Conservation (phyloP, 2,329 filamentous ascomycete genomes). For the Alternaria incomplexa region DNA sequence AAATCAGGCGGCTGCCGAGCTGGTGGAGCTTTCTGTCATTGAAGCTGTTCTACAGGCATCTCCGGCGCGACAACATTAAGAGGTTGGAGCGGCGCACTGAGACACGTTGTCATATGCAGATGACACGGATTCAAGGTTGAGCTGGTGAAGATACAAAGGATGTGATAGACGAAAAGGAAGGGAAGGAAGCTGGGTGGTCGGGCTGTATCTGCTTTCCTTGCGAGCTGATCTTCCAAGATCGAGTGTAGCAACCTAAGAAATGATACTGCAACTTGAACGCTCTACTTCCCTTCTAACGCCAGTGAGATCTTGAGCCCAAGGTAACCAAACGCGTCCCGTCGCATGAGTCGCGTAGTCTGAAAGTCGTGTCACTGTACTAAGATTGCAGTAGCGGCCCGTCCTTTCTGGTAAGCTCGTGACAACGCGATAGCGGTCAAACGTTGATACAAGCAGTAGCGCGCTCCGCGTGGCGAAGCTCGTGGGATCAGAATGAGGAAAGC, state of each 20-base stretch:
- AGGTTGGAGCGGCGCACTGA: not conserved
- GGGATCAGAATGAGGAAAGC: not conserved
- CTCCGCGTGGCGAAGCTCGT: not conserved
- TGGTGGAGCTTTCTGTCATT: not conserved
- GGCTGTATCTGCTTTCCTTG: not conserved
- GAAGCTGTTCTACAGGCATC: not conserved
- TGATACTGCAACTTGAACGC: not conserved
- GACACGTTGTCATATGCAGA: not conserved
- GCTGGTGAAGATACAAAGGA: not conserved
- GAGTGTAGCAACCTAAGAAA: not conserved
- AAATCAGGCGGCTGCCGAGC: not conserved
- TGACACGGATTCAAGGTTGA: not conserved
- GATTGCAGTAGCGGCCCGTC: not conserved
- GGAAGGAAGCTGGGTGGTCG: not conserved
- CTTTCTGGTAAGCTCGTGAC: not conserved
- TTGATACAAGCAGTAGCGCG: not conserved
- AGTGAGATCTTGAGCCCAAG: not conserved
- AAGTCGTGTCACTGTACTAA: not conserved
- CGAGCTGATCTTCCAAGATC: not conserved
- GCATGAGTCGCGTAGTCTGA: not conserved
- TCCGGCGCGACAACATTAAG: not conserved
- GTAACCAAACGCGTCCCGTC: not conserved
- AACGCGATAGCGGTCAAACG: not conserved
- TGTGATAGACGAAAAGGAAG: not conserved
- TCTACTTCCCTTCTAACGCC: not conserved